phyloP scores from a whole-genome alignment of 2,329 filamentous ascomycete species.

The Aotearoamyces nothofagi region DNA sequence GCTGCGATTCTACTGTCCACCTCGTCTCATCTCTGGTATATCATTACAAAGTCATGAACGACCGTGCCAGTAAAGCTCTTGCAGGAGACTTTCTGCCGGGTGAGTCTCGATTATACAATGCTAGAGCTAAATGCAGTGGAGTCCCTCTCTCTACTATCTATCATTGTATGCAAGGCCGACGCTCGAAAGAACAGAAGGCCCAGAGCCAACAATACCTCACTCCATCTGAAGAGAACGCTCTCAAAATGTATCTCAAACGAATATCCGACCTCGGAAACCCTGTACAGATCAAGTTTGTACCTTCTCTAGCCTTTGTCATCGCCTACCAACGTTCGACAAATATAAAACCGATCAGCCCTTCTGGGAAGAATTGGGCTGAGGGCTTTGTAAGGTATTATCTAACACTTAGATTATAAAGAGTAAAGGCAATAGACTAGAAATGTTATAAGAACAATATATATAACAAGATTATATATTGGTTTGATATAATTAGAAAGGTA shows the following conservation, averaged over 20 bases:
- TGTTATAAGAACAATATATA: slow-evolving; percentile 6
- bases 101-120: slow-evolving; percentile 4
- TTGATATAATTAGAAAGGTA: no score
- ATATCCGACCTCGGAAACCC: slow-evolving; percentile 4
- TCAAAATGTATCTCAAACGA: slow-evolving; percentile 6
- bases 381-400: slow-evolving; percentile 10
- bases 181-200: slow-evolving; percentile 15
- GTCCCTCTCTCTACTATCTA: slow-evolving; percentile 14
- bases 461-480: no score
- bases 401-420: slow-evolving; percentile 8
- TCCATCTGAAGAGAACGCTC: slow-evolving; percentile 14
- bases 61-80: slow-evolving; percentile 2
- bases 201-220: slow-evolving; percentile 15
- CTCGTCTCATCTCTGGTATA: no score
- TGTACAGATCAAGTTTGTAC: slow-evolving; percentile 6
- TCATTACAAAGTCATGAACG: no score
- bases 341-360: slow-evolving; percentile 7
- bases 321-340: slow-evolving; percentile 5
- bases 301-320: slow-evolving; percentile 6
- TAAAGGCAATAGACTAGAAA: slow-evolving; percentile 7
- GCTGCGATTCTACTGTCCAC: no score
- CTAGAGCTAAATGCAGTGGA: slow-evolving; percentile 2
- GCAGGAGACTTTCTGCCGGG: slow-evolving; percentile 3
- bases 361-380: slow-evolving; percentile 9
- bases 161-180: slow-evolving; percentile 10